Percentiles rank a stretch among this genome's conserved stretches.
These are phyloP conservation scores for Erysimum pusillum DNA, from an alignment of 441 rosid genomes.

Conservation along the genomic window DNA sequence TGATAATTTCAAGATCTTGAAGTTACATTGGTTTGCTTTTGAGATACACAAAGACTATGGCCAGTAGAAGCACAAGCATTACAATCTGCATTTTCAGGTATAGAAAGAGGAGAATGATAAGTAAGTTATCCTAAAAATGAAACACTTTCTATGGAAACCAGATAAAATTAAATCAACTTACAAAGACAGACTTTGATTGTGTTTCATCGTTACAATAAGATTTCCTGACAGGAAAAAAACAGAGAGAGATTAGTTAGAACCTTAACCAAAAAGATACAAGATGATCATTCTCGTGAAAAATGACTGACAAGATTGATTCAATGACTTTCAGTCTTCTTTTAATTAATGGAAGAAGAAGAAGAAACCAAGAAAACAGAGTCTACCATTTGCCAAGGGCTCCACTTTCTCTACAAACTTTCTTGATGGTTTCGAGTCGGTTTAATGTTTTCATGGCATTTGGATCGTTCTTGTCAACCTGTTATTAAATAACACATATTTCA, in stretches of 20 bases:
- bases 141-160: not conserved
- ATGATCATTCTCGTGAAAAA: not conserved
- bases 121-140: not conserved
- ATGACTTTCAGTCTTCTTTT: not conserved
- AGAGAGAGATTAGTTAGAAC: slow-evolving; percentile 27
- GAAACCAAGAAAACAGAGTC: slow-evolving; percentile 14
- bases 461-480: slow-evolving; percentile 75
- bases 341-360: not conserved
- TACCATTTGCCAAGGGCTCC: slow-evolving; percentile 71
- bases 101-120: slow-evolving; percentile 30
- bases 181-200: slow-evolving; percentile 32
- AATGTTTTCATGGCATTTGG: slow-evolving; percentile 72
- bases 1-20: not conserved
- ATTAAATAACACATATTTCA: not conserved
- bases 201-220: slow-evolving; percentile 25
- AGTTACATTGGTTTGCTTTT: slow-evolving; percentile 37
- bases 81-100: slow-evolving; percentile 37
- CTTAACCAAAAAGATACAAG: not conserved
- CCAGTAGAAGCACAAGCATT: slow-evolving; percentile 61
- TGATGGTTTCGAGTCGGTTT: slow-evolving; percentile 68
- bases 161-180: slow-evolving; percentile 17
- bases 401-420: slow-evolving; percentile 71
- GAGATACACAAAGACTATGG: slow-evolving; percentile 57
- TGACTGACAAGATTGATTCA: not conserved
- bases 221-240: slow-evolving; percentile 23